A percentile compares a stretch with the other conserved stretches of the same genome.
Conservation (phyloP, 2,329 filamentous ascomycete genomes). For the Aspergillus costaricaensis region DNA sequence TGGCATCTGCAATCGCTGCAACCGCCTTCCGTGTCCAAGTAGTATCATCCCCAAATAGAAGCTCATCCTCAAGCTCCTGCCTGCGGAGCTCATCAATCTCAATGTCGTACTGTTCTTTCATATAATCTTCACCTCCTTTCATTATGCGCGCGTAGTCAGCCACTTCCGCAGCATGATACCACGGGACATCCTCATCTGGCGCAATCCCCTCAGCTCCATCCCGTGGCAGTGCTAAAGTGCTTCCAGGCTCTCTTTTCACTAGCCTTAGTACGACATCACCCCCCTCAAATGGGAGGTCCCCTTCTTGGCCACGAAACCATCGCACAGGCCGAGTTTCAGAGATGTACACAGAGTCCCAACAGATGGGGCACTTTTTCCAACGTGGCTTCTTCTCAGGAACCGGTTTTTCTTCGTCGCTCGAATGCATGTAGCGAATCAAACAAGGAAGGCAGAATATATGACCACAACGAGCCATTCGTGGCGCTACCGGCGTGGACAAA, state of each 20-base stretch:
- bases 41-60: conserved; percentile 89
- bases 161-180: conserved; percentile 92
- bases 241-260: conserved; percentile 76
- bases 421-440: conserved; percentile 93
- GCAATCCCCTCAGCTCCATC: conserved; percentile 73
- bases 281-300: conserved; percentile 74
- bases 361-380: conserved; percentile 96
- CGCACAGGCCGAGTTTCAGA: conserved; percentile 85
- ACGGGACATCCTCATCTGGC: conserved; percentile 77
- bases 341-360: conserved; percentile 90
- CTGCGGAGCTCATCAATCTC: conserved; percentile 73
- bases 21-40: conserved; percentile 90
- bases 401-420: conserved; percentile 69
- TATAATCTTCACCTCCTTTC: conserved; percentile 89
- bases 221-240: conserved; percentile 82
- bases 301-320: conserved; percentile 89
- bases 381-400: conserved; percentile 67
- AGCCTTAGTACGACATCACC: conserved; percentile 87
- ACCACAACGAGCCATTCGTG: conserved; percentile 94
- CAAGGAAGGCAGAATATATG: conserved; percentile 97
- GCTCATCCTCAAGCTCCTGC: conserved; percentile 85
- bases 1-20: conserved; percentile 69
- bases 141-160: conserved; percentile 94
- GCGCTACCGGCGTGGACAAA: conserved; percentile 85
- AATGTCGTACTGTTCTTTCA: conserved; percentile 74